Evolutionary conservation across 805 yeast species (phyloP), one percentile per base, ranked within the genome.

Genomic region (Pichia insulana): DNA sequence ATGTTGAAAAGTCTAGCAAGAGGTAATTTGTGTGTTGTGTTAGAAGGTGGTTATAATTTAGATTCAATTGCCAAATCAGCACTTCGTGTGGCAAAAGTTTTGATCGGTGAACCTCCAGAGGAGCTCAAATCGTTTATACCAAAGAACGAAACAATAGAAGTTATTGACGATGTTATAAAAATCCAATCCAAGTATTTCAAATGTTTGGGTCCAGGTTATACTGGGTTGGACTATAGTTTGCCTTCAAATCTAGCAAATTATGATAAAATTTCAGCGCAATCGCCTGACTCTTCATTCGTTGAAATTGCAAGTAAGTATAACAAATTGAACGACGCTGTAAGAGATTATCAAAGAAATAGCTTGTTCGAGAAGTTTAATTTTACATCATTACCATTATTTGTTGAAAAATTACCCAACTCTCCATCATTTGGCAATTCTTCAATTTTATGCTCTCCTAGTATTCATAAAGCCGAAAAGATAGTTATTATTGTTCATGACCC

Each of bases 31-130:
- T 84, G 94, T 37, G 96, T 88, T 5, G 83, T 87, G 5, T 68
- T 92, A 32, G 99, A 92, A 69, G 99, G 99, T 50, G 99, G 99
- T 1, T 92, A 92, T 61, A 90, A 87, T 56, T 69, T 92, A 45
- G 96, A 88, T 54, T 76, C 97, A 2, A 92, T 89, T 48, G 85
- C 96, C 19, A 77, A 76, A 36, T 83, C 95, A 46, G 98, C 97
- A 0, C 66, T 92, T 38, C 90, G 92, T 1, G 97, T 92, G 4
- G 83, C 96, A 3, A 87, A 88, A 58, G 90, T 84, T 0, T 68
- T 92, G 37, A 72, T 92, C 16, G 98, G 98, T 6, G 97, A 92
- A 58, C 95, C 97, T 3, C 97, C 98, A 1, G 94, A 84, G 44
- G 76, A 75, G 50, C 70, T 88, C 30, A 73, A 76, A 32, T 70